Conservation (phyloP, 257 asterid genomes). For the Solanum phureja region DNA sequence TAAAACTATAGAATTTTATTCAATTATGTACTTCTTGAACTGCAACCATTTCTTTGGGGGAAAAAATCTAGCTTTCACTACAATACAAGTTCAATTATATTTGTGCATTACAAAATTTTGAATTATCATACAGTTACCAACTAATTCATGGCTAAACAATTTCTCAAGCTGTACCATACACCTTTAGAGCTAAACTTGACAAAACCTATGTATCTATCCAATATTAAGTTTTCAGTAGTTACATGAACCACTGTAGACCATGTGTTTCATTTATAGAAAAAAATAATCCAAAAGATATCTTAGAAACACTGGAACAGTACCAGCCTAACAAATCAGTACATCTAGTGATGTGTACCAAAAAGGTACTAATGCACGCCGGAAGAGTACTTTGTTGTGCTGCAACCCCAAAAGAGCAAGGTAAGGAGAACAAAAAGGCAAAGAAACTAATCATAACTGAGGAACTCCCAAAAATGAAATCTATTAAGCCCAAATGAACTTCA, state of each 20-base stretch:
- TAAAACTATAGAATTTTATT: background rate
- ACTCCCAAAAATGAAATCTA: background rate
- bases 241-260: background rate
- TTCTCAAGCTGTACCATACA: background rate
- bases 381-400: background rate
- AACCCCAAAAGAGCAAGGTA: background rate
- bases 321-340: background rate
- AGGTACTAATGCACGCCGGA: background rate
- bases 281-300: background rate
- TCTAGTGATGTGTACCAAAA: background rate
- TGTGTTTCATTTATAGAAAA: background rate
- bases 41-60: background rate
- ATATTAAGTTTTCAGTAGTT: background rate
- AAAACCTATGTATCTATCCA: background rate
- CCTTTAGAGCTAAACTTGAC: background rate
- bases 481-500: background rate
- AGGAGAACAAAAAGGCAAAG: background rate
- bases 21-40: background rate
- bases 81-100: background rate
- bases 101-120: background rate
- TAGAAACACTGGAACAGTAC: background rate
- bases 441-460: background rate
- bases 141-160: background rate
- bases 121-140: background rate
- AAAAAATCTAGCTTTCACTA: background rate